Base-by-base conservation (phyloP, 129 eudicot species). In the Mikania micrantha region DNA sequence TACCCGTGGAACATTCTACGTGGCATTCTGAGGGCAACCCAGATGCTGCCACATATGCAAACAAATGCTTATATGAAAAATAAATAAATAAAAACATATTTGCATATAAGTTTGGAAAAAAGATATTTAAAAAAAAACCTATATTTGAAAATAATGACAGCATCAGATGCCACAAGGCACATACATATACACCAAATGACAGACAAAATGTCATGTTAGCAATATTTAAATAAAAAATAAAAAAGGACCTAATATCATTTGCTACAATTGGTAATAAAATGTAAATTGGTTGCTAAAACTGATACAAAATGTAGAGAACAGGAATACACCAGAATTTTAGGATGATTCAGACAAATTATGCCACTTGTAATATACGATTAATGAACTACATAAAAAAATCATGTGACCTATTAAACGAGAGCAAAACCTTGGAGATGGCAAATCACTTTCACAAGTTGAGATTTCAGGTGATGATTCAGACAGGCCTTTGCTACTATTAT, bases 381-480 rank as follows among this genome's bases (percentile, higher is more conserved):
- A 22, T 54, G 5, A n/a, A 15, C 36, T 11, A 28, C 5, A 56
- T 56, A 20, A 11, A 5, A 5, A 31, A 59, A 32, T 5, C 25
- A 24, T 27, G 70, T 65, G 25, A 45, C 35, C 36, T 48, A 16
- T 74, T 49, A 17, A 56, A 53, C 25, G 31, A 52, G 29, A 70
- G 64, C 77, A 66, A 64, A 64, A 86, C 98, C 98, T 84, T 71
- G 89, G 62, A 73, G 78, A 79, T 16, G 94, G 70, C 19, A 95
- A 58, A 71, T 77, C 86, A 32, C 82, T 85, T 59, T 84, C 96
- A 77, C 83, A 86, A 67, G 80, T 76, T 19, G 91, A 76, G 49
- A 88, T 82, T 68, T 88, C 91, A 12, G 91, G 96, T 4, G 95
- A 78, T 20, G 91, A 88, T 49, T 82, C 96, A 1, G 96, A 84